Evolutionary conservation across 768 basidiomycete genomes (phyloP), one percentile per base, ranked within the genome.

Genomic region (Suillus ampliporus): DNA sequence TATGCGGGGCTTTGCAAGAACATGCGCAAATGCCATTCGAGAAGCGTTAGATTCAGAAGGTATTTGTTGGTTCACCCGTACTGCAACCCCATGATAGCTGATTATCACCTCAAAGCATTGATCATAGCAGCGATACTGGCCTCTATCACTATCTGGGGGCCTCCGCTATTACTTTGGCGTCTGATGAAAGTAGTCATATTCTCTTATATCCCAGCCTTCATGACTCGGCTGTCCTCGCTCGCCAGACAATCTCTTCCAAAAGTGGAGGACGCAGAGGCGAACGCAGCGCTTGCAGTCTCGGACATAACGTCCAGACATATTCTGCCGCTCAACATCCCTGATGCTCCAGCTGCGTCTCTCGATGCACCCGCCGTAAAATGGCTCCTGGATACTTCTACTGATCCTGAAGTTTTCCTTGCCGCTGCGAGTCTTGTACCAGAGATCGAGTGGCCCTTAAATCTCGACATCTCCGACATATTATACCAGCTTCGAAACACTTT

Each of bases 301-400:
- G 41, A 44, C 9, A 7, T 10, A 44, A 44, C 35, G 7, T 56
- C 54, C 15, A 7, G 1, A 15, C 35, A 23, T 40, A 56, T 56
- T 44, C 43, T 44, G 7, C 54, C 34, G 8, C 54, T 23, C 2
- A 34, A 56, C 14, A 40, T 40, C 11, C 47, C 15, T 35, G 19
- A n/a, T 21, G n/a, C 43, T 44, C 9, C 43, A 44, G 19, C 43
- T 21, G 6, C 4, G n/a, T 21, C n/a, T 4, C 43, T 44, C 8
- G 43, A 44, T n/a, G 43, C 43, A 9, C 43, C 43, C n/a, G 43
- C 65, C 3, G 64, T 70, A 21, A 41, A 54, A 48, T 70, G 69
- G 69, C 50, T 70, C 4, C 48, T 70, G 26, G 63, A 64, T 40
- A 70, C 60, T 7, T 70, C 69, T 23, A 68, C 59, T 11, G 66